phyloP scores from a whole-genome alignment of 2,329 filamentous ascomycete species.

The Pseudogymnoascus sp. region DNA sequence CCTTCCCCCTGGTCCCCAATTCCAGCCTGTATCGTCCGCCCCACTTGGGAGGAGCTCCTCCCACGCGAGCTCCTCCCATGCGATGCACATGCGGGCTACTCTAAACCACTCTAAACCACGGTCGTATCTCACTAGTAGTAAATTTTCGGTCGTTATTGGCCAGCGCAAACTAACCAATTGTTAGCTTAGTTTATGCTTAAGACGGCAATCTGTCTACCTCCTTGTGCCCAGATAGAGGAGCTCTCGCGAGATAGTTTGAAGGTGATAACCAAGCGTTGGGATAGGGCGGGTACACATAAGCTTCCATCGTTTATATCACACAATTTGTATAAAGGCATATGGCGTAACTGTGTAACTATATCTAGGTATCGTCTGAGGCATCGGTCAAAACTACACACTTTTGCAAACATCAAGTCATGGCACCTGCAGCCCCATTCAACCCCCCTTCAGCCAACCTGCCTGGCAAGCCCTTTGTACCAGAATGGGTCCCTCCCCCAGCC shows the following conservation, averaged over 20 bases:
- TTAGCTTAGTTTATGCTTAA: background rate
- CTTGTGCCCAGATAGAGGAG: conserved; percentile 10
- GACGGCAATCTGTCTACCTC: background rate
- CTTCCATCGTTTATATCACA: background rate
- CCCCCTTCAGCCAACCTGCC: conserved; percentile 33
- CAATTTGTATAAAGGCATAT: conserved; percentile 3
- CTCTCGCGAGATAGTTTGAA: background rate
- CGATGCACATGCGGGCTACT: background rate
- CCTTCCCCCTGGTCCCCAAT: background rate
- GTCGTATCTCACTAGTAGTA: background rate
- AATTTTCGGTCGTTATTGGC: background rate
- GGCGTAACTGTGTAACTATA: background rate
- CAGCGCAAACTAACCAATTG: background rate
- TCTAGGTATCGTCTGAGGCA: background rate
- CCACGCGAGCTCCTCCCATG: background rate
- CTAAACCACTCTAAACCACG: background rate
- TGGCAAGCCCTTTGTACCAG: conserved; percentile 35
- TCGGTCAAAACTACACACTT: background rate
- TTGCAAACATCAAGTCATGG: conserved; percentile 6
- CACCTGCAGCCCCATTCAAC: conserved; percentile 32
- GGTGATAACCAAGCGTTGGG: background rate
- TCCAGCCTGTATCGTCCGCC: background rate
- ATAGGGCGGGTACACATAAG: background rate
- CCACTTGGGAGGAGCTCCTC: conserved; percentile 20
- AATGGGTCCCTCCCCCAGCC: conserved; percentile 36